Evolutionary conservation across 1,284 basidiomycete genomes (phyloP).

Genomic region (Ganoderma leucocontextum): DNA sequence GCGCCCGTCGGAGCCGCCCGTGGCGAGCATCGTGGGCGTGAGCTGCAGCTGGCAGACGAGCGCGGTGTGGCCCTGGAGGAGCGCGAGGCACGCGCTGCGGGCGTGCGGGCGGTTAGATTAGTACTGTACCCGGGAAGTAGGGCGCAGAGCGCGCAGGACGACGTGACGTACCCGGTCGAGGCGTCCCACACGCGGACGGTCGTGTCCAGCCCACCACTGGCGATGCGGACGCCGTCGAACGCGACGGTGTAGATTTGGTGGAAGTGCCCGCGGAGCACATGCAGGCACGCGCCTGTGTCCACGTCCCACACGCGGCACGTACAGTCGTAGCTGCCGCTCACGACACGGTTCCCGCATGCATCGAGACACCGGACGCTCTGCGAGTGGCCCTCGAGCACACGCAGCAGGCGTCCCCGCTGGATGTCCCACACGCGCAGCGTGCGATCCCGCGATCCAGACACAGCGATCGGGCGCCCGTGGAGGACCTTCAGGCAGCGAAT

Average conservation of each 20-base stretch:
- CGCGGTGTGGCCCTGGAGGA: conserved; percentile 93
- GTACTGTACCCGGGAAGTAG: conserved; percentile 5
- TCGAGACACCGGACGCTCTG: conserved; percentile 91
- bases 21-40: conserved; percentile 77
- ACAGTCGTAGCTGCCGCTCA: conserved; percentile 91
- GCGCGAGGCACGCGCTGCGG: conserved; percentile 80
- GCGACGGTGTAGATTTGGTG: conserved; percentile 95
- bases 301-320: conserved; percentile 75
- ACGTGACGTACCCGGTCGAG: conserved; percentile 67
- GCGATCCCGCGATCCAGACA: conserved; percentile 89
- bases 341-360: conserved; percentile 81
- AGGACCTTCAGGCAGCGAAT: conserved; percentile 92
- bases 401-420: conserved; percentile 75
- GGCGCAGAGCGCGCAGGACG: not conserved
- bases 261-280: conserved; percentile 88
- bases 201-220: conserved; percentile 91
- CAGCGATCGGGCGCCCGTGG: conserved; percentile 86
- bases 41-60: conserved; percentile 95
- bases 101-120: not conserved
- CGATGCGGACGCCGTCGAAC: conserved; percentile 88
- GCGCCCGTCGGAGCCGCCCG: conserved; percentile 93
- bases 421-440: conserved; percentile 96
- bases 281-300: conserved; percentile 87
- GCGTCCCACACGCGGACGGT: conserved; percentile 93
- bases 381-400: conserved; percentile 82